phyloP scores from a whole-genome alignment of 176 grass and related monocot genomes.

The Pontederia crassipes region DNA sequence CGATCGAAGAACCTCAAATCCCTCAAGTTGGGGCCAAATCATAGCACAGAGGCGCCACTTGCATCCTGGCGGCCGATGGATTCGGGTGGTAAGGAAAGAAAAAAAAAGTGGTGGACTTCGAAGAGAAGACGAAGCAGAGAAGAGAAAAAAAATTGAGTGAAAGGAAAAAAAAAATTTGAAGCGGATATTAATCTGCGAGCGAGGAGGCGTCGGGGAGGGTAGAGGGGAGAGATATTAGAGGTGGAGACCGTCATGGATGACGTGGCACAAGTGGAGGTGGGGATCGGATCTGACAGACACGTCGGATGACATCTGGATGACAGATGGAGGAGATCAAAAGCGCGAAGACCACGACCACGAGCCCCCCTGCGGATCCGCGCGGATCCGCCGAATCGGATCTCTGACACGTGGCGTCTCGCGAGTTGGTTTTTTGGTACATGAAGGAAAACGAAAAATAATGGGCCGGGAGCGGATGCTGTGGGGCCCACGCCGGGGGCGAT shows the following conservation, averaged over 20 bases:
- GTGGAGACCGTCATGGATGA: conserved; percentile 9
- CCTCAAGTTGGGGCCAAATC: no score
- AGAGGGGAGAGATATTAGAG: conserved; percentile 10
- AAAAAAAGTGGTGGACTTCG: background rate
- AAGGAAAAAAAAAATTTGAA: background rate
- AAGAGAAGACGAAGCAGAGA: conserved; percentile 15
- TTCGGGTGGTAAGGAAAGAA: no score
- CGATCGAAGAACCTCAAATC: no score
- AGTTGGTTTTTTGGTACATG: no score
- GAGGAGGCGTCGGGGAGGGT: background rate
- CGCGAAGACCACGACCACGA: conserved; percentile 29
- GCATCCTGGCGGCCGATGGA: no score
- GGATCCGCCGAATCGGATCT: conserved; percentile 13
- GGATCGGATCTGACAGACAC: conserved; percentile 12
- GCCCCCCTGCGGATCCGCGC: conserved; percentile 13
- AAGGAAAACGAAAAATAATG: no score
- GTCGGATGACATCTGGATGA: background rate
- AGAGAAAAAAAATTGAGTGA: no score
- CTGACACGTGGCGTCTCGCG: conserved; percentile 26
- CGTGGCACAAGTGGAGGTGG: conserved; percentile 69
- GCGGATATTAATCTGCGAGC: conserved; percentile 3
- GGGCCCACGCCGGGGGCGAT: no score
- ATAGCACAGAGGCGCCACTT: no score
- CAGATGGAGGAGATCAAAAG: conserved; percentile 68
- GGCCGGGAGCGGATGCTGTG: no score